These are phyloP conservation scores for Zasmidium angulare DNA, from an alignment of 2,329 filamentous ascomycete species.

Conservation along the genomic window DNA sequence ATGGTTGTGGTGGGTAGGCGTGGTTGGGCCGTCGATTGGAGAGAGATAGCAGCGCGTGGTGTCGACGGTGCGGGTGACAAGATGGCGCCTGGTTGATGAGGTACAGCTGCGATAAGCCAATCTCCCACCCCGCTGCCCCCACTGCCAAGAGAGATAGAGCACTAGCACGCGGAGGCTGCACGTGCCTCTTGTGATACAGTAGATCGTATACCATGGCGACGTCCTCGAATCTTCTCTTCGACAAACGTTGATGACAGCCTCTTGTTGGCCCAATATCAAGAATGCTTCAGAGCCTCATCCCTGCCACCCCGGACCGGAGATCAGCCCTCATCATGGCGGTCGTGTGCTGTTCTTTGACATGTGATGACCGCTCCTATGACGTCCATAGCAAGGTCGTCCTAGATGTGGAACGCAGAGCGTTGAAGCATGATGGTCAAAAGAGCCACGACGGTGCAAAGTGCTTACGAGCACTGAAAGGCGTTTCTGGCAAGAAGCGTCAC, in stretches of 20 bases:
- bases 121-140: background rate
- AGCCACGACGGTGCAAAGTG: background rate
- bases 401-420: background rate
- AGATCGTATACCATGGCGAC: no score
- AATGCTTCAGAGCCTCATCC: background rate
- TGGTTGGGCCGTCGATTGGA: background rate
- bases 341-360: background rate
- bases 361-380: background rate
- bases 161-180: background rate
- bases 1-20: no score
- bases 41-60: background rate
- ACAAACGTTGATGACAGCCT: no score
- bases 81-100: background rate
- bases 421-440: background rate
- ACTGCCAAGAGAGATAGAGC: background rate
- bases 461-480: background rate
- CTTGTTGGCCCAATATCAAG: background rate
- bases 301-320: background rate
- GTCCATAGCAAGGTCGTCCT: background rate
- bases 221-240: no score
- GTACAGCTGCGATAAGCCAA: background rate
- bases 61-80: background rate
- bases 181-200: background rate
- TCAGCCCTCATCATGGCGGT: background rate
- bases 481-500: no score